phyloP scores from a whole-genome alignment of 225 moss, liverwort and hornwort species.

The Asterella californica region DNA sequence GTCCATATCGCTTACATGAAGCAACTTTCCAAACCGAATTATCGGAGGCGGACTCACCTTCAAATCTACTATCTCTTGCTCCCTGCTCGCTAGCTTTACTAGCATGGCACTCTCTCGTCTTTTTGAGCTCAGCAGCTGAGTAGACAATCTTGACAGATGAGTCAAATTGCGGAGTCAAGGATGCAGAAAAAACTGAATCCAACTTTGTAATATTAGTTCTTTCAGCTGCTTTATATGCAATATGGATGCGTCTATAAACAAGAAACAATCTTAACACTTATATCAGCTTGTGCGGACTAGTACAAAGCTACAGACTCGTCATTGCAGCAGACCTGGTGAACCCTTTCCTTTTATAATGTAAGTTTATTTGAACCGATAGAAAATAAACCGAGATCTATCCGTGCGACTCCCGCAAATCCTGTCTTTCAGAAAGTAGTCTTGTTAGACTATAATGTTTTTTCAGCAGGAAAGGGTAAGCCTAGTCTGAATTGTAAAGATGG shows the following conservation, averaged over 20 bases:
- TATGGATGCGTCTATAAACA: neutral
- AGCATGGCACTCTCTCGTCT: conserved; percentile 81
- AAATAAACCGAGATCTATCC: too few species aligned
- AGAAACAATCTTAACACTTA: neutral
- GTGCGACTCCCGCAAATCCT: neutral
- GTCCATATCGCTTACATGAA: neutral
- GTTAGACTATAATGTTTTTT: neutral
- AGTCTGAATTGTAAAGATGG: neutral
- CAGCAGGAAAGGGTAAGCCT: neutral
- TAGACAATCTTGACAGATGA: conserved; percentile 7
- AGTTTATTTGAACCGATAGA: too few species aligned
- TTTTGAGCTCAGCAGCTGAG: conserved; percentile 72
- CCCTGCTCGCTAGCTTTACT: conserved; percentile 71
- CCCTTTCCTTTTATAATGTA: too few species aligned
- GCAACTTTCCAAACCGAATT: neutral
- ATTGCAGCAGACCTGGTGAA: too few species aligned
- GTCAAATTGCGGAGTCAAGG: neutral
- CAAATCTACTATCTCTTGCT: conserved; percentile 88
- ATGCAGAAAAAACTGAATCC: neutral
- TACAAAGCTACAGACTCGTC: too few species aligned
- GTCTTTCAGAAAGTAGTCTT: too few species aligned
- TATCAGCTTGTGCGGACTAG: too few species aligned
- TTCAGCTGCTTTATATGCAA: too few species aligned
- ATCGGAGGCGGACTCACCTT: conserved; percentile 48
- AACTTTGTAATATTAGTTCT: neutral